A percentile compares a stretch with the other conserved stretches of the same genome.
phyloP scores from a whole-genome alignment of 2,329 filamentous ascomycete species.

The Stromatinia cepivora region DNA sequence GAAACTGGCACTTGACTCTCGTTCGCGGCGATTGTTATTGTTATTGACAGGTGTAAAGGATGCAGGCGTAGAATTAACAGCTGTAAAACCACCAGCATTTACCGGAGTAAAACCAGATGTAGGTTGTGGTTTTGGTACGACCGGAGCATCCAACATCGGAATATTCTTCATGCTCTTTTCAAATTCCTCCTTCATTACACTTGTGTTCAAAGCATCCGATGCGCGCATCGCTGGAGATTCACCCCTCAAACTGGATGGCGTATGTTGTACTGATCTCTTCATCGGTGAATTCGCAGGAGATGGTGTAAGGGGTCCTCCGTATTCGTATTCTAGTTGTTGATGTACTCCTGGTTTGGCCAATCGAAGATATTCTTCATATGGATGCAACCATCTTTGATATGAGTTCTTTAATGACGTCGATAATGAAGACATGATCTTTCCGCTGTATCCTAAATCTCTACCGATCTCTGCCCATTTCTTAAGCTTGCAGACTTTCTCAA shows the following conservation, averaged over 20 bases:
- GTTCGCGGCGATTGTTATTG: constrained; percentile 45
- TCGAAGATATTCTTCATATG: constrained; percentile 92
- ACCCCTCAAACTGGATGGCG: constrained; percentile 57
- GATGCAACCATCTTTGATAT: constrained; percentile 93
- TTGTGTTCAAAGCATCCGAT: constrained; percentile 56
- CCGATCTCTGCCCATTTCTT: constrained; percentile 99
- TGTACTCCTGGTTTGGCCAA: constrained; percentile 94
- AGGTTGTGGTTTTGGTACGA: constrained; percentile 32
- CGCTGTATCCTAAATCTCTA: constrained; percentile 92
- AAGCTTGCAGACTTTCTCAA: constrained; percentile 92
- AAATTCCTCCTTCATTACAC: constrained; percentile 46
- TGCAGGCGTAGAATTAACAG: constrained; percentile 58
- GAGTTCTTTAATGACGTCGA: constrained; percentile 98
- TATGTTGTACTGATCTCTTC: constrained; percentile 62
- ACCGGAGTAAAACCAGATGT: constrained; percentile 45
- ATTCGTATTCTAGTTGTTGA: constrained; percentile 88
- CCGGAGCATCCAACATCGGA: constrained; percentile 39
- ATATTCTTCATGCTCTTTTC: constrained; percentile 41
- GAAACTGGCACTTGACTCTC: constrained; percentile 55
- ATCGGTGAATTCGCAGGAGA: constrained; percentile 74
- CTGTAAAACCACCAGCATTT: constrained; percentile 58
- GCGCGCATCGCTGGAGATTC: constrained; percentile 68
- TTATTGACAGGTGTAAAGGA: constrained; percentile 57
- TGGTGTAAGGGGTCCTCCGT: constrained; percentile 85
- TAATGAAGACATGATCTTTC: constrained; percentile 98